Evolutionary conservation across 2,329 filamentous ascomycete genomes (phyloP).

Genomic region (Phaeosphaeriaceae sp.): DNA sequence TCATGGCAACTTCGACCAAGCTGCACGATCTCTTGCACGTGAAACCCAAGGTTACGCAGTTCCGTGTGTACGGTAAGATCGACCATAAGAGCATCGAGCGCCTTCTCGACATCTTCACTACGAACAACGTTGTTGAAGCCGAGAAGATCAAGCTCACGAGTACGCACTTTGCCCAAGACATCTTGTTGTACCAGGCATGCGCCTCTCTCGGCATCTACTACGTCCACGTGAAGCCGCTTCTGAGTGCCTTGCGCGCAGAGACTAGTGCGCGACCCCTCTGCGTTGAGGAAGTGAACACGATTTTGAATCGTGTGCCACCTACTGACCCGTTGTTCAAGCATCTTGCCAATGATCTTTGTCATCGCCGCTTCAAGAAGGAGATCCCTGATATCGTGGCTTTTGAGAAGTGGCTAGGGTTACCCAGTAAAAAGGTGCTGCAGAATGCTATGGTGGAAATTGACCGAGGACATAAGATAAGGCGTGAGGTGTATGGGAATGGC

Average conservation of each 20-base stretch:
- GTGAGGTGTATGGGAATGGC: not conserved
- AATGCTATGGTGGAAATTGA: slow-evolving; percentile 5
- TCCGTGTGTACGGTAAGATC: not conserved
- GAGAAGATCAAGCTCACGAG: not conserved
- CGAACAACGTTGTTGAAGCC: not conserved
- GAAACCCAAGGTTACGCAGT: not conserved
- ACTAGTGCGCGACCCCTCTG: not conserved
- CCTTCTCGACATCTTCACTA: slow-evolving; percentile 6
- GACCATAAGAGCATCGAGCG: not conserved
- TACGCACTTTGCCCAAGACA: not conserved
- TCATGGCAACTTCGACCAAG: slow-evolving; percentile 4
- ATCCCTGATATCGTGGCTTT: slow-evolving; percentile 2
- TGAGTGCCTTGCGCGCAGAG: slow-evolving; percentile 3
- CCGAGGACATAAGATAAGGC: not conserved
- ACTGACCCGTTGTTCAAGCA: slow-evolving; percentile 10
- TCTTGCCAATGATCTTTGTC: slow-evolving; percentile 5
- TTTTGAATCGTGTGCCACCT: slow-evolving; percentile 1
- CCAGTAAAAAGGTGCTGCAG: not conserved
- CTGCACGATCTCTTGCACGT: slow-evolving; percentile 3
- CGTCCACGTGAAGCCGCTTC: slow-evolving; percentile 6
- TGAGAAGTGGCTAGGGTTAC: not conserved
- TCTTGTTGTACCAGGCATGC: slow-evolving; percentile 9
- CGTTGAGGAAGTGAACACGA: slow-evolving; percentile 3
- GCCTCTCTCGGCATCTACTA: slow-evolving; percentile 6
- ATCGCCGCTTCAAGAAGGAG: slow-evolving; percentile 8